Conservation (phyloP, 2,329 filamentous ascomycete species). For the Claviceps lovelessii region DNA sequence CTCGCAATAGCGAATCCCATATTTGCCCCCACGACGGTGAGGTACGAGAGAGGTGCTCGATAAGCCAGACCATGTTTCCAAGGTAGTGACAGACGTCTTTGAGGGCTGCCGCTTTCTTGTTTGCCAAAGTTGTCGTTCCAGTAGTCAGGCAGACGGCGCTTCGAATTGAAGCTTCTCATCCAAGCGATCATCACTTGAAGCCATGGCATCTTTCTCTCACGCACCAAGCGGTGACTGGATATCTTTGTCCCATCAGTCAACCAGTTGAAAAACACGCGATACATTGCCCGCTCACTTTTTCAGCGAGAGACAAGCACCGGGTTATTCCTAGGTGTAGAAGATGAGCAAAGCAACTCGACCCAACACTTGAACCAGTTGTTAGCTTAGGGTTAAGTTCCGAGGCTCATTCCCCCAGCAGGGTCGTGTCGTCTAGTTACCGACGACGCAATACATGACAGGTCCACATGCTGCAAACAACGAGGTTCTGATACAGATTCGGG, state of each 20-base stretch:
- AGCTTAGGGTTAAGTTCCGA: conserved; percentile 98
- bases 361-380: conserved; percentile 59
- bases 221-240: conserved; percentile 42
- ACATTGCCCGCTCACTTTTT: conserved; percentile 33
- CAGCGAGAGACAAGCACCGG: conserved; percentile 28
- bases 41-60: background rate
- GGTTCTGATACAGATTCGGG: conserved; percentile 47
- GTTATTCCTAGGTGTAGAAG: conserved; percentile 41
- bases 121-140: conserved; percentile 47
- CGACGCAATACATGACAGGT: conserved; percentile 23
- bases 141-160: conserved; percentile 60
- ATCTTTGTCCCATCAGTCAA: conserved; percentile 34
- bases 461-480: conserved; percentile 33
- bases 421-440: conserved; percentile 27
- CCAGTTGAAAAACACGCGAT: conserved; percentile 18
- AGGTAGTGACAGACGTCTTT: conserved; percentile 17
- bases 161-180: conserved; percentile 56
- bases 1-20: conserved; percentile 11
- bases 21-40: background rate
- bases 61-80: background rate
- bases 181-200: conserved; percentile 36
- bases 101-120: conserved; percentile 22
- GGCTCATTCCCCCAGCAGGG: conserved; percentile 41
- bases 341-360: conserved; percentile 54
- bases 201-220: conserved; percentile 52